Evolutionary conservation across 2,329 filamentous ascomycete genomes (phyloP).

Genomic region (Fusarium sp.): DNA sequence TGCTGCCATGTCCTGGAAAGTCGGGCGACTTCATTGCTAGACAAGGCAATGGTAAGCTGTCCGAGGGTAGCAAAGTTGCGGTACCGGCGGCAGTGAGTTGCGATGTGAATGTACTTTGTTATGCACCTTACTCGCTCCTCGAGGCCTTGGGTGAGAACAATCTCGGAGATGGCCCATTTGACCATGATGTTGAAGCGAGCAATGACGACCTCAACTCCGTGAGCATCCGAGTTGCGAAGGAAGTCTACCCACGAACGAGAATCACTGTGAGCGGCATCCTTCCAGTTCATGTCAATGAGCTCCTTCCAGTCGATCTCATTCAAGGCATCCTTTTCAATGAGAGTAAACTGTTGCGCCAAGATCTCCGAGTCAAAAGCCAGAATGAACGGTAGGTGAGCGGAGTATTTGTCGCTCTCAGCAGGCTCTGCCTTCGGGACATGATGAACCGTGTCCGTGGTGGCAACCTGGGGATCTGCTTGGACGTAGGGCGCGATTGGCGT

Average conservation of each 20-base stretch:
- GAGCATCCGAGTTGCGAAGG: conserved; percentile 74
- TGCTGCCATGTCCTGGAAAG: conserved; percentile 76
- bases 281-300: conserved; percentile 84
- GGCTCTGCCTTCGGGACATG: conserved; percentile 47
- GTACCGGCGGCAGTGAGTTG: conserved; percentile 75
- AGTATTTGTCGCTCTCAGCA: conserved; percentile 51
- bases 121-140: conserved; percentile 80
- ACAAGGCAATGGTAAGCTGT: conserved; percentile 79
- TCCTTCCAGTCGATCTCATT: conserved; percentile 92
- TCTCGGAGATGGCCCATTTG: conserved; percentile 85
- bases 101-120: conserved; percentile 84
- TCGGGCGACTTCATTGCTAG: conserved; percentile 75
- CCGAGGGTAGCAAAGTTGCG: conserved; percentile 87
- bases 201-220: conserved; percentile 83
- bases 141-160: conserved; percentile 75
- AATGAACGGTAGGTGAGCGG: conserved; percentile 79
- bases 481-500: conserved; percentile 56
- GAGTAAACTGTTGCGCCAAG: conserved; percentile 82
- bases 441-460: conserved; percentile 50
- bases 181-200: conserved; percentile 89
- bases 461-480: conserved; percentile 42
- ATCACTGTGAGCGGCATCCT: conserved; percentile 70
- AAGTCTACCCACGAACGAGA: conserved; percentile 85
- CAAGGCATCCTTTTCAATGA: conserved; percentile 86
- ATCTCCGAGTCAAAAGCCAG: conserved; percentile 81